These are phyloP conservation scores for Pulveroboletus sp. DNA, from an alignment of 768 basidiomycete genomes.

Conservation along the genomic window DNA sequence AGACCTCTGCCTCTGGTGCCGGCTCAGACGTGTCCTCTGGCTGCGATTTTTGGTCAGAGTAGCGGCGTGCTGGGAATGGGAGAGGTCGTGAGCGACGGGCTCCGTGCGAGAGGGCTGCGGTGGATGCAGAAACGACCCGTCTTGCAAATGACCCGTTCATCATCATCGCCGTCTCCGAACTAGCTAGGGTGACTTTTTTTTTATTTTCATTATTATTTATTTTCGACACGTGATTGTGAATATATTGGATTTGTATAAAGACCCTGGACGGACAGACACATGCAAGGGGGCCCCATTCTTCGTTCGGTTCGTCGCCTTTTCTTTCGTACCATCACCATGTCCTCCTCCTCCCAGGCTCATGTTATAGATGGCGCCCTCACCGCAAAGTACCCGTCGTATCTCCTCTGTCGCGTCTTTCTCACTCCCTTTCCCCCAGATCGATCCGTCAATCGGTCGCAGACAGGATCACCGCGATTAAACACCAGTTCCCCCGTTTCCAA, in stretches of 20 bases:
- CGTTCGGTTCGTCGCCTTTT: conserved; percentile 7
- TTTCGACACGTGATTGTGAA: conserved; percentile 22
- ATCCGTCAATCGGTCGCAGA: conserved; percentile 76
- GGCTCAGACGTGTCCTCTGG: conserved; percentile 13
- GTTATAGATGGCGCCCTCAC: conserved; percentile 83
- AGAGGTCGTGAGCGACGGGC: conserved; percentile 38
- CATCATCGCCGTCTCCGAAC: conserved; percentile 31
- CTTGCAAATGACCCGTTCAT: conserved; percentile 56
- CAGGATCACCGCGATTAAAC: conserved; percentile 61
- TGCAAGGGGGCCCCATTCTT: conserved; percentile 1
- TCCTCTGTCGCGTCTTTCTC: conserved; percentile 12
- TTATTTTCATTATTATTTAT: conserved; percentile 1
- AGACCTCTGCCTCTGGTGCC: conserved; percentile 23
- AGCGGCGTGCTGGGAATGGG: conserved; percentile 40
- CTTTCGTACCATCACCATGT: conserved; percentile 33
- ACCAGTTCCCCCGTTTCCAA: conserved; percentile 80
- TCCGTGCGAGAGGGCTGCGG: conserved; percentile 53
- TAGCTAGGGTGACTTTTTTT: not conserved
- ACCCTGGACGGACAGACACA: not conserved
- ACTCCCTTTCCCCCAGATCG: conserved; percentile 46
- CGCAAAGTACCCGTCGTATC: conserved; percentile 62
- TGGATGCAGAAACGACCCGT: conserved; percentile 57
- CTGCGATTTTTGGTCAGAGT: conserved; percentile 54
- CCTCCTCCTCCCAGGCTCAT: conserved; percentile 44
- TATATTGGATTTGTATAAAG: conserved; percentile 2